Base-by-base conservation (phyloP, 306 rosid species). In the Luffa acutangula region DNA sequence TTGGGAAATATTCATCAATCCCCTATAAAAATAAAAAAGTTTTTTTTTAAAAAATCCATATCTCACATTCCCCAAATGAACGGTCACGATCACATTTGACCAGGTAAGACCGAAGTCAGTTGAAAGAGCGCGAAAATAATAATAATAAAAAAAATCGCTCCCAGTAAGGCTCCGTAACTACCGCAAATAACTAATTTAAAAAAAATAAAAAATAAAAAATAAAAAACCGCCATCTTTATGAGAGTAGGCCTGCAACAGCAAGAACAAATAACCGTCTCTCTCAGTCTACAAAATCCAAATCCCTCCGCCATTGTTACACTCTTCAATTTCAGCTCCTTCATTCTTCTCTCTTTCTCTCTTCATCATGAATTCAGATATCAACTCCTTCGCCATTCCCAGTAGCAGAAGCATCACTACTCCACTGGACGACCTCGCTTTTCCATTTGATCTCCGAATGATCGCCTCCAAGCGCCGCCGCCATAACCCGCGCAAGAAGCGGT, bases 401-500 rank as follows among this genome's bases (percentile, higher is more conserved):
- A 72, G 13, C 21, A 66, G 7, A 25, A 25, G 31, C 31, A 25
- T 1, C 74, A 25, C 53, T 31, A 25, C 21, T 74, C 20, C 78
- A 2, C 6, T 17, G 9, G 25, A 34, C 42, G 25, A 34, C 42
- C 78, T 51, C 15, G 14, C 63, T 10, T 9, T 75, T 52, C 78
- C 46, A 8, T 75, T 8, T 5, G 2, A 75, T 17, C 48, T 7
- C 3, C 20, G 8, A 46, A 21, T 72, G 43, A 7, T 72, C 51
- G 54, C 48, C 54, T 34, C 78, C 67, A 82, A 80, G 4, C 71
- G 20, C 3, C 83, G 45, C 2, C 83, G 54, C 43, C 80, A 72
- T 20, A 80, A 67, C 53, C 85, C 86, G 0, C 74, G 87, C 9
- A 88, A 82, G 86, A 90, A 87, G 78, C 84, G 92, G 9, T 79